Evolutionary conservation across 345 rosid genomes (phyloP), one percentile per base, ranked within the genome.

Genomic region (Gossypium turneri): DNA sequence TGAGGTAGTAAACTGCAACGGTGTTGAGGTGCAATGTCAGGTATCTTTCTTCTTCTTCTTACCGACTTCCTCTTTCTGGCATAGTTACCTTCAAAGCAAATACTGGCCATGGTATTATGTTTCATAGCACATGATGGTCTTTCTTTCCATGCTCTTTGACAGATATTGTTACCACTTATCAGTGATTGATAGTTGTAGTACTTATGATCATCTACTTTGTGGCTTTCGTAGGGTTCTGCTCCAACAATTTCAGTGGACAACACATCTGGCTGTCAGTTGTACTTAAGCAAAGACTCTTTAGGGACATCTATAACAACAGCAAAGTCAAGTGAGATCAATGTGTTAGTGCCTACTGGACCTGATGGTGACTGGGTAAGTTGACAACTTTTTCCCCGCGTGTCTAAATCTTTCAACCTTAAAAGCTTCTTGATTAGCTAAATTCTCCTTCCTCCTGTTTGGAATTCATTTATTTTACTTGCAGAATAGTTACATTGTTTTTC

Each of bases 1-100:
- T 86, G 99, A 96, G 89, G 79, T 92, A 79, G 99, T 93, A 57
- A 96, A 96, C 75, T 90, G 97, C 90, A 90, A 50, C 79, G 88
- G 94, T 61, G 93, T 93, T 61, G 98, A 96, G 87, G 94, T 93
- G 81, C 99, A 96, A 78, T 96, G 99, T 75, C 99, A 92, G 98
- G 99, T 96, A 87, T 78, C 48, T 73, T 22, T 74, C 56, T 47
- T 79, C 25, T 55, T 67, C 52, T 68, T 48, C 29, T 12, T 48
- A 45, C 7, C 45, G 70, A 38, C 9, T 10, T 57, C 11, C 61
- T 57, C 45, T n/a, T 56, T 45, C 4, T 53, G 73, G 34, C n/a
- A 10, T 22, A 68, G 41, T 45, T 50, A 38, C 52, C 56, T 50
- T 38, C 47, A 43, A 74, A 50, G 25, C 10, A 50, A 65, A 62